These are phyloP conservation scores for Apiospora hydei DNA, from an alignment of 2,329 filamentous ascomycete species.

Conservation along the genomic window DNA sequence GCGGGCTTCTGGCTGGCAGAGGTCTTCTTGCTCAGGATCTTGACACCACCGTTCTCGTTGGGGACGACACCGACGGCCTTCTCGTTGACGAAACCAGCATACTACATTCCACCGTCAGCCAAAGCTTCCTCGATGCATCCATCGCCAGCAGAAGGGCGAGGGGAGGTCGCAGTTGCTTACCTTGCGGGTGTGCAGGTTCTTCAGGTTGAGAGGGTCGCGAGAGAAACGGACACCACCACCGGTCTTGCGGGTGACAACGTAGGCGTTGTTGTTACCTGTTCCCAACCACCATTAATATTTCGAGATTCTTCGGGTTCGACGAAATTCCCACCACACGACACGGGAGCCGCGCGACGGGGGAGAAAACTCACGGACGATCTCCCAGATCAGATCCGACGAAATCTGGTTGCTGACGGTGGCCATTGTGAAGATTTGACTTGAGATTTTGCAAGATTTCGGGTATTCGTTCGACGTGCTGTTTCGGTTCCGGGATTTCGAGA, in stretches of 20 bases:
- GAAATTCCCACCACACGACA: not conserved
- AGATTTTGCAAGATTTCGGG: slow-evolving; percentile 10
- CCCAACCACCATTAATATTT: slow-evolving; percentile 12
- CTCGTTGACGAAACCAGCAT: slow-evolving; percentile 91
- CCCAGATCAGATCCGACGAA: slow-evolving; percentile 92
- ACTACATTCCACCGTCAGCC: slow-evolving; percentile 60
- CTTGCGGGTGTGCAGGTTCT: slow-evolving; percentile 92
- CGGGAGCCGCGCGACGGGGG: not conserved
- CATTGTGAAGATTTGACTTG: slow-evolving; percentile 21
- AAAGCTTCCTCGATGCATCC: slow-evolving; percentile 19
- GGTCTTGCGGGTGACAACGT: slow-evolving; percentile 86
- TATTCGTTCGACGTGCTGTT: slow-evolving; percentile 20
- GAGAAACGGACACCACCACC: slow-evolving; percentile 89
- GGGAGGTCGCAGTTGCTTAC: slow-evolving; percentile 51
- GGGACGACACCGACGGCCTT: slow-evolving; percentile 87
- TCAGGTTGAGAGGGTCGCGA: slow-evolving; percentile 91
- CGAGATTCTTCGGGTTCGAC: slow-evolving; percentile 1
- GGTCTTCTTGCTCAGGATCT: slow-evolving; percentile 85
- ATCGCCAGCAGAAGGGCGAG: not conserved
- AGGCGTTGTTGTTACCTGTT: slow-evolving; percentile 85
- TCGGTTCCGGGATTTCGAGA: slow-evolving; percentile 21
- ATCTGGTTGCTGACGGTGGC: slow-evolving; percentile 68
- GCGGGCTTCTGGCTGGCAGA: slow-evolving; percentile 76
- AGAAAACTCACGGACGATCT: slow-evolving; percentile 83
- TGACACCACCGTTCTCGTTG: slow-evolving; percentile 80